Conservation (phyloP, 2,329 filamentous ascomycete species). For the Talaromyces marneffei region DNA sequence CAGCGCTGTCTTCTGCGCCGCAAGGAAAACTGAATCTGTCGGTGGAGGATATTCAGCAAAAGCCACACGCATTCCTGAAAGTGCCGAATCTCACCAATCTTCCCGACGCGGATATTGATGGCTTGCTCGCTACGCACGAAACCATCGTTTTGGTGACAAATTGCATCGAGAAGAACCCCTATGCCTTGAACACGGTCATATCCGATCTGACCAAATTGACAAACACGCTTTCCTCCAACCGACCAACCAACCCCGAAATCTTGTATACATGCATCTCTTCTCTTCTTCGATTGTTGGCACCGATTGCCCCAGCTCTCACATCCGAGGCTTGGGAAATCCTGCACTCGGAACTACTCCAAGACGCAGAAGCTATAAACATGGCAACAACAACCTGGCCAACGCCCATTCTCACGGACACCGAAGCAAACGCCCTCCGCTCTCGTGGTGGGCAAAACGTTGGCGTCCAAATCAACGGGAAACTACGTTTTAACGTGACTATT, state of each 20-base stretch:
- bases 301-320: slow-evolving; percentile 71
- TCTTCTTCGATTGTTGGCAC: slow-evolving; percentile 68
- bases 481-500: slow-evolving; percentile 63
- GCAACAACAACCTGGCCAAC: slow-evolving; percentile 55
- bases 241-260: slow-evolving; percentile 35
- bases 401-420: slow-evolving; percentile 30
- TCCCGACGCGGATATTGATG: slow-evolving; percentile 32
- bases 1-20: slow-evolving; percentile 21
- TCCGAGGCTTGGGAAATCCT: slow-evolving; percentile 73
- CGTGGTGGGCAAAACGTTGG: slow-evolving; percentile 49
- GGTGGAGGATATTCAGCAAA: slow-evolving; percentile 20
- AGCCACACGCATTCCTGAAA: slow-evolving; percentile 19
- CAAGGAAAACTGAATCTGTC: slow-evolving; percentile 19
- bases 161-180: slow-evolving; percentile 64
- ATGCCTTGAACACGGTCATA: slow-evolving; percentile 74
- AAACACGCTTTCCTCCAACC: slow-evolving; percentile 54
- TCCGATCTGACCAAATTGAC: slow-evolving; percentile 79
- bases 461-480: slow-evolving; percentile 75
- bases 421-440: slow-evolving; percentile 44
- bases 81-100: slow-evolving; percentile 29
- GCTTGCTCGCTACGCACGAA: slow-evolving; percentile 63
- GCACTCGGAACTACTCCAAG: slow-evolving; percentile 21
- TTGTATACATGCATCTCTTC: slow-evolving; percentile 45
- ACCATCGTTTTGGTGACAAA: slow-evolving; percentile 62
- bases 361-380: slow-evolving; percentile 29